Evolutionary conservation across 495 filamentous ascomycete genomes (phyloP).

Genomic region (Penicillium psychrofluorescens): DNA sequence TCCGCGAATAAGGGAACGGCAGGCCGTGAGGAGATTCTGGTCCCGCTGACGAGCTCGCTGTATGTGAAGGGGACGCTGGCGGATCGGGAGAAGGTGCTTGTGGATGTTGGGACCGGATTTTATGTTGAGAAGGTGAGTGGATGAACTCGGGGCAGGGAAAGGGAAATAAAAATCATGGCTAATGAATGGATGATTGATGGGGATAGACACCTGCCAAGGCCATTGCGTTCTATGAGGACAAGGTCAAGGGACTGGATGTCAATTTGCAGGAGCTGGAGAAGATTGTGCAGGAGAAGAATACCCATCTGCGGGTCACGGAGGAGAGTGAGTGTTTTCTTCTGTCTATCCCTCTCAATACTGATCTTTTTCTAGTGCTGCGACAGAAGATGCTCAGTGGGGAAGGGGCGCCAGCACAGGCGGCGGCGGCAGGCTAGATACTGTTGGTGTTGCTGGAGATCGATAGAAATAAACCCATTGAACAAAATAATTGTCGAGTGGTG

Average conservation of each 20-base stretch:
- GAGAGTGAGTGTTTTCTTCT: slow-evolving; percentile 53
- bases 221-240: slow-evolving; percentile 73
- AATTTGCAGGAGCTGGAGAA: slow-evolving; percentile 83
- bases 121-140: slow-evolving; percentile 80
- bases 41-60: slow-evolving; percentile 86
- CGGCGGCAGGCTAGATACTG: slow-evolving; percentile 9
- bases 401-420: slow-evolving; percentile 17
- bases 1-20: slow-evolving; percentile 29
- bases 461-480: too few species aligned
- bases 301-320: slow-evolving; percentile 79
- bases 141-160: not conserved
- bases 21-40: slow-evolving; percentile 56
- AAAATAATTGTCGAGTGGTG: too few species aligned
- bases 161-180: too few species aligned
- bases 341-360: not conserved
- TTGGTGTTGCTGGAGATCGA: too few species aligned
- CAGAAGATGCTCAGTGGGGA: slow-evolving; percentile 42
- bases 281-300: slow-evolving; percentile 76
- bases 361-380: slow-evolving; percentile 30
- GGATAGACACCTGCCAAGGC: slow-evolving; percentile 62
- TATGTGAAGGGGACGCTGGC: slow-evolving; percentile 83
- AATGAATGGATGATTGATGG: not conserved
- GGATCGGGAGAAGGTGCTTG: slow-evolving; percentile 72
- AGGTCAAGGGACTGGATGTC: slow-evolving; percentile 68
- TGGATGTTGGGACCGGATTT: slow-evolving; percentile 95